A percentile compares a stretch with the other conserved stretches of the same genome.
Evolutionary conservation across 371 early-diverging fungal species (phyloP).

Genomic region (Globomyces sp.): DNA sequence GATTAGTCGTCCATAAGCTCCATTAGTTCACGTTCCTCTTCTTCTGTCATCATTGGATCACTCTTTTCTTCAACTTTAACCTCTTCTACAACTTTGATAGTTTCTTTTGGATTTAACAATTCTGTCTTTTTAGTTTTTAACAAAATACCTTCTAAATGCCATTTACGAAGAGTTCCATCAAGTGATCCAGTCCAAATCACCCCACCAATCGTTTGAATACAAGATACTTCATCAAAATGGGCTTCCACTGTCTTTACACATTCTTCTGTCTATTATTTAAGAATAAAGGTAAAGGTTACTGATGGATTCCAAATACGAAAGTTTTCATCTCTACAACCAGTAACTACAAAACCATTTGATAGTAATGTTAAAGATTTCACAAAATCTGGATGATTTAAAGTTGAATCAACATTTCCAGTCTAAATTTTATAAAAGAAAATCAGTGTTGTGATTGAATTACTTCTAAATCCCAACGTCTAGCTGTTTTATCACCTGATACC

Average conservation of each 20-base stretch:
- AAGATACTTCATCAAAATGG: conserved; percentile 79
- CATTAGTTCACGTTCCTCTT: conserved; percentile 78
- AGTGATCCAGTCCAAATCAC: conserved; percentile 70
- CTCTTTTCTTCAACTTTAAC: conserved; percentile 20
- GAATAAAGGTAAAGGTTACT: conserved; percentile 46
- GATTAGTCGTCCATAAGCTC: conserved; percentile 59
- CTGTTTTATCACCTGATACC: conserved; percentile 79
- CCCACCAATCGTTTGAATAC: conserved; percentile 52
- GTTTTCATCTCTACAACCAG: conserved; percentile 79
- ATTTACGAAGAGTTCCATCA: conserved; percentile 74
- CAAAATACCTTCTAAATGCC: conserved; percentile 45
- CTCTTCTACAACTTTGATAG: conserved; percentile 18
- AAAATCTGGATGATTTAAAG: conserved; percentile 75
- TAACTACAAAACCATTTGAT: conserved; percentile 62
- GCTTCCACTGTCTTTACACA: conserved; percentile 64
- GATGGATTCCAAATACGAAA: conserved; percentile 79
- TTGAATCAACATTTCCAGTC: conserved; percentile 62
- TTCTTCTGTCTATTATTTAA: conserved; percentile 63
- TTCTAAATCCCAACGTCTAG: conserved; percentile 60
- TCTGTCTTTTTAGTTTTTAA: neutral
- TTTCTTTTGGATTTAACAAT: conserved; percentile 7
- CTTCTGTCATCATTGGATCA: conserved; percentile 60
- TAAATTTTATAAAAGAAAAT: conserved; percentile 25
- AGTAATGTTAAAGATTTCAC: conserved; percentile 65
- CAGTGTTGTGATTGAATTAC: conserved; percentile 5